Evolutionary conservation across 257 asterid genomes (phyloP).

Genomic region (Scutellaria barbata): DNA sequence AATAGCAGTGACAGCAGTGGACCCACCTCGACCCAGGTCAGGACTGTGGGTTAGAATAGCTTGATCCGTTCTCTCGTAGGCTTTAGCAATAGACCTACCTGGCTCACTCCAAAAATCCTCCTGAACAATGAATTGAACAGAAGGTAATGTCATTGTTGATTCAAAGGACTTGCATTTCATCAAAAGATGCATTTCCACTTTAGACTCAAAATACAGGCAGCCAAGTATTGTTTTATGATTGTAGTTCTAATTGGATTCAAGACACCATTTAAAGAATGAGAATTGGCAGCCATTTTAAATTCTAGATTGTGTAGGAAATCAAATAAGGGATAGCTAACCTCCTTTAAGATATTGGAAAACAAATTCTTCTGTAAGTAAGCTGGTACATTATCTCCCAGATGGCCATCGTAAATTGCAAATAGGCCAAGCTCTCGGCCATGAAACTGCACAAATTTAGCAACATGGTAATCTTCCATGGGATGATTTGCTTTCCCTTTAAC

Average conservation of each 20-base stretch:
- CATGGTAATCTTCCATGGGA: constrained; percentile 98
- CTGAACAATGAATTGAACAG: constrained; percentile 38
- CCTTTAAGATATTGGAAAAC: constrained; percentile 76
- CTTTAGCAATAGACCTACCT: constrained; percentile 61
- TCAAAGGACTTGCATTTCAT: neutral
- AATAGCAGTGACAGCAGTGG: constrained; percentile 94
- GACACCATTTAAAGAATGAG: neutral
- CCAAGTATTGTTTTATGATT: neutral
- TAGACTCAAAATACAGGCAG: neutral
- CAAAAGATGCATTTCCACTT: neutral
- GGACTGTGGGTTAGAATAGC: constrained; percentile 81
- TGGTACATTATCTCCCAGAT: constrained; percentile 88
- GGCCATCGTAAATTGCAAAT: constrained; percentile 90
- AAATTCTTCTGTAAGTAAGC: constrained; percentile 85
- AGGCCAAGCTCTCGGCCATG: constrained; percentile 75
- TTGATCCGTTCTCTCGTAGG: constrained; percentile 86
- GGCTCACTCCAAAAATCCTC: constrained; percentile 82
- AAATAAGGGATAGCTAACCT: no score
- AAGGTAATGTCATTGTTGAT: neutral
- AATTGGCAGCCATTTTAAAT: no score
- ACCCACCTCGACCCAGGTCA: constrained; percentile 93
- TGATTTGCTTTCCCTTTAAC: constrained; percentile 88
- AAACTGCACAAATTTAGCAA: constrained; percentile 73
- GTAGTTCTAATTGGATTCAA: constrained; percentile 1
- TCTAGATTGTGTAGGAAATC: no score